Conservation (phyloP, 345 rosid genomes). For the Ceriops tagal region DNA sequence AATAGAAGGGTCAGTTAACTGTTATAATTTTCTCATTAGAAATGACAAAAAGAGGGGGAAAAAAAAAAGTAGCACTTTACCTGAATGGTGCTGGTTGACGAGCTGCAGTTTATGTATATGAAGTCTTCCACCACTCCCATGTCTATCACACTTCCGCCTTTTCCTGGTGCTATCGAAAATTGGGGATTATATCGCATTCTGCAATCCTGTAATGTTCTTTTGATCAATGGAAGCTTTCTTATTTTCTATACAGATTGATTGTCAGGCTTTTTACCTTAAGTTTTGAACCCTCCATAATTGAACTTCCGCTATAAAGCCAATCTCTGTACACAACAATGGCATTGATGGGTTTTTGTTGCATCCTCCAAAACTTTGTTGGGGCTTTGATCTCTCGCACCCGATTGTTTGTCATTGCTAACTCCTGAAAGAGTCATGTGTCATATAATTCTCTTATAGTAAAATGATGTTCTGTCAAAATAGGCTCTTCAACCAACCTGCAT, state of each 20-base stretch:
- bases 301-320: conserved; percentile 72
- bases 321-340: conserved; percentile 67
- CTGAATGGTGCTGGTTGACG: conserved; percentile 69
- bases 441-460: background rate
- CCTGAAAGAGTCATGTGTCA: conserved; percentile 41
- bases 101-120: conserved; percentile 67
- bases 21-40: background rate
- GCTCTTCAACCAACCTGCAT: conserved; percentile 52
- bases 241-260: background rate
- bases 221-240: conserved; percentile 12
- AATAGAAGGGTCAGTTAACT: background rate
- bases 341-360: conserved; percentile 62
- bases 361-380: conserved; percentile 62
- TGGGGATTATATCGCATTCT: conserved; percentile 59
- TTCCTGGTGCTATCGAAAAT: conserved; percentile 47
- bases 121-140: conserved; percentile 88
- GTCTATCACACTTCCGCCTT: conserved; percentile 46
- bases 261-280: conserved; percentile 48
- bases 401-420: conserved; percentile 42
- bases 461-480: conserved; percentile 1
- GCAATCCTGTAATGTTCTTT: conserved; percentile 54
- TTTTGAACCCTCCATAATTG: conserved; percentile 63
- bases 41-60: too few species aligned
- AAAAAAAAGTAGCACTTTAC: conserved; percentile 26
- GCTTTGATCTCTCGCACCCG: conserved; percentile 69